These are phyloP conservation scores for Dipodascus geniculatus DNA, from an alignment of 805 yeast genomes.

Conservation along the genomic window DNA sequence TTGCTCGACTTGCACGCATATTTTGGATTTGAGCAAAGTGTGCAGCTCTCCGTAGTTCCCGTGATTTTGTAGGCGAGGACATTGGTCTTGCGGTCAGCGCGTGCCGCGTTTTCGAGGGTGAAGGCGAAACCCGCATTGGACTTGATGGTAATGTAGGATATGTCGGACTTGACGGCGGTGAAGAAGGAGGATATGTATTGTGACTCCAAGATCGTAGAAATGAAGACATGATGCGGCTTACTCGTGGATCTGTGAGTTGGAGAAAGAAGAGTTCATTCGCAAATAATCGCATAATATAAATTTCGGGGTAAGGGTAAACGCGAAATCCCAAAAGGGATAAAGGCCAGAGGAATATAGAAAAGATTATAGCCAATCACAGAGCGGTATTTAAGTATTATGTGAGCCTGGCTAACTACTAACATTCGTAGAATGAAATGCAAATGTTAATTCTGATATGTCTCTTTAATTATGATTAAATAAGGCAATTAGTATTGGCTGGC, in stretches of 20 bases:
- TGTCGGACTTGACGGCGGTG: not conserved
- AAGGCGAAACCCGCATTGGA: not conserved
- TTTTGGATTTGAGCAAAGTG: not conserved
- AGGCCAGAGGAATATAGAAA: too few relatives aligned
- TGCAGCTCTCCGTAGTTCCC: not conserved
- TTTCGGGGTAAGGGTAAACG: too few relatives aligned
- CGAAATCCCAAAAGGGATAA: too few relatives aligned
- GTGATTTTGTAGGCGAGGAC: not conserved
- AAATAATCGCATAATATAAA: too few relatives aligned
- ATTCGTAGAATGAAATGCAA: too few relatives aligned
- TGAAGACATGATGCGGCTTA: not conserved
- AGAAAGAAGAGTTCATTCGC: too few relatives aligned
- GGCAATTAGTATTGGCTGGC: constrained; percentile 55
- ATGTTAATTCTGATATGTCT: too few relatives aligned
- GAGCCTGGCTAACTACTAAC: too few relatives aligned
- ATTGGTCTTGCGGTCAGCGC: not conserved
- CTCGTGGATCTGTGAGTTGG: too few relatives aligned
- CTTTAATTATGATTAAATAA: not conserved
- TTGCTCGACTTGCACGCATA: not conserved
- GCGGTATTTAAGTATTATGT: too few relatives aligned
- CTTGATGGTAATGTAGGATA: not conserved
- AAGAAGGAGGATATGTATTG: not conserved
- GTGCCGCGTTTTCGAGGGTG: not conserved
- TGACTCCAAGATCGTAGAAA: not conserved
- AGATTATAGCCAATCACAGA: too few relatives aligned